Conservation (phyloP, 2,329 filamentous ascomycete species). For the Diplodia scrobiculata region DNA sequence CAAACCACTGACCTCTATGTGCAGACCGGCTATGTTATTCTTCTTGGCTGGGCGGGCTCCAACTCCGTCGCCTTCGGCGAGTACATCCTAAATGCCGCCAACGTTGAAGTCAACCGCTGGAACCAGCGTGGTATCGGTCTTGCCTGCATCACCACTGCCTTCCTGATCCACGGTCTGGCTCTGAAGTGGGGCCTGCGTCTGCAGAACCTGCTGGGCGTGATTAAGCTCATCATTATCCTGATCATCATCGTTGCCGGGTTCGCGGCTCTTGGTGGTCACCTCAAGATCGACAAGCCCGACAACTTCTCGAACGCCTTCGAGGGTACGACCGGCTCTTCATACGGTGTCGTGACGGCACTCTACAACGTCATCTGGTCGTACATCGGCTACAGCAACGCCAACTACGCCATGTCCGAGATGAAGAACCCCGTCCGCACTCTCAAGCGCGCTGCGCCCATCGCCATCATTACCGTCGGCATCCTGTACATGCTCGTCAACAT, state of each 20-base stretch:
- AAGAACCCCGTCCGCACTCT: conserved; percentile 66
- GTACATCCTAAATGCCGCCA: conserved; percentile 67
- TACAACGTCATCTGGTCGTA: conserved; percentile 74
- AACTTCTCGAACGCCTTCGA: conserved; percentile 67
- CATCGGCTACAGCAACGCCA: conserved; percentile 69
- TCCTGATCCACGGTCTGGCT: conserved; percentile 65
- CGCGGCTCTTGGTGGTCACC: conserved; percentile 61
- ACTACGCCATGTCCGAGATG: conserved; percentile 67
- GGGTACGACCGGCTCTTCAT: conserved; percentile 66
- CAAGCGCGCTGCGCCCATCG: conserved; percentile 65
- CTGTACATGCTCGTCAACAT: conserved; percentile 70
- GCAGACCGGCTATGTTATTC: conserved; percentile 58
- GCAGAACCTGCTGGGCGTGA: conserved; percentile 65
- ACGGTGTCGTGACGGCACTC: conserved; percentile 68
- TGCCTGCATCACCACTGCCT: conserved; percentile 66
- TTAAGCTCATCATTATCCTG: conserved; percentile 67
- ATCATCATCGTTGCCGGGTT: conserved; percentile 67
- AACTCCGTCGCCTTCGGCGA: conserved; percentile 72
- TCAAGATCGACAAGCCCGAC: conserved; percentile 62
- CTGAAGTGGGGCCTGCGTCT: conserved; percentile 68
- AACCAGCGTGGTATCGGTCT: conserved; percentile 68
- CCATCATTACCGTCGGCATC: conserved; percentile 60
- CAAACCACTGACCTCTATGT: not conserved
- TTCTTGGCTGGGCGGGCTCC: conserved; percentile 64
- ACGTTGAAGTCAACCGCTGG: conserved; percentile 64